Evolutionary conservation across 2,329 filamentous ascomycete species (phyloP), one percentile per base, ranked within the genome.

Genomic region (Penicillium janthinellum): DNA sequence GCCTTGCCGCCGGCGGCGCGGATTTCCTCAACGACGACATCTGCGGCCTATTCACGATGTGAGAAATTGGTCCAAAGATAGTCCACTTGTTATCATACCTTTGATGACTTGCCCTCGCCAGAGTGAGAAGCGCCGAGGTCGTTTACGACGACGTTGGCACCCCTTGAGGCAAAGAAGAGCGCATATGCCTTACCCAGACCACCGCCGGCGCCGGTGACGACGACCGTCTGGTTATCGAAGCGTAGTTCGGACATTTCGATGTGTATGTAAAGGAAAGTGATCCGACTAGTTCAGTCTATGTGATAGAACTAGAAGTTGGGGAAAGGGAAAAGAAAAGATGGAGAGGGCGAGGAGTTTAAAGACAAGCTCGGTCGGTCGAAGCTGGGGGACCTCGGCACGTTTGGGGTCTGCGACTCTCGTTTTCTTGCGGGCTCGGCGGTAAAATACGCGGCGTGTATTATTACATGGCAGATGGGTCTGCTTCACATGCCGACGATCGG

Each of bases 131-230:
- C 91, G 64, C 95, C 95, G 54, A 98, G 85, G 76, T 99, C 95
- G 78, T 99, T 99, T 71, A 99, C 95, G 50, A 99, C 94, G 70
- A 96, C 90, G 78, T 90, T 96, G 69, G 92, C 95, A 72, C 95
- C 95, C 74, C 94, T 88, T 58, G 91, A 92, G 59, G 86, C 95
- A 75, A 96, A 98, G 83, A 96, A 98, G 61, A 89, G 82, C 68
- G 90, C 89, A 79, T 96, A 96, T 75, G 88, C 88, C 79, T 88
- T 91, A 66, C 91, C 91, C 58, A 95, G 79, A 65, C 91, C 91
- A 77, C 90, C 91, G 65, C 91, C 91, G 64, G 91, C 91, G 71
- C 91, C 92, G 50, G 91, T 96, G 67, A 96, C 88, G 67, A 96
- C 91, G 70, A 93, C 90, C 68, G 91, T 92, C 83, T 95, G 91